Evolutionary conservation across 2,329 filamentous ascomycete genomes (phyloP).

Genomic region (Sporothrix humicola): DNA sequence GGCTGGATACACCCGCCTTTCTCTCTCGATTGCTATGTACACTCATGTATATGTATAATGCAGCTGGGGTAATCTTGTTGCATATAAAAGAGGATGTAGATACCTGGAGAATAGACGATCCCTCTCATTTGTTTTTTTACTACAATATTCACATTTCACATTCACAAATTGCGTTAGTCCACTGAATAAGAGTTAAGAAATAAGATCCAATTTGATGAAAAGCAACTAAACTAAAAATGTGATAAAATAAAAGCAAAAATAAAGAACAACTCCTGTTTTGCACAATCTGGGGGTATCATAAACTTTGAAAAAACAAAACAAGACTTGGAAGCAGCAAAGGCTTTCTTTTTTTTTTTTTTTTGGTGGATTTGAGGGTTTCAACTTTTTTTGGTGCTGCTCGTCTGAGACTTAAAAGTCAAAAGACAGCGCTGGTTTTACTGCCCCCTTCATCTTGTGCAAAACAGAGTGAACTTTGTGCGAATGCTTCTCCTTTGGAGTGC

Average conservation of each 20-base stretch:
- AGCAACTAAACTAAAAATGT: background rate
- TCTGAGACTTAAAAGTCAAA: background rate
- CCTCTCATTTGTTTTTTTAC: background rate
- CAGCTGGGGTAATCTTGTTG: background rate
- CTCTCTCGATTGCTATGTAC: background rate
- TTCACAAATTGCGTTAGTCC: background rate
- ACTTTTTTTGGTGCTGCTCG: background rate
- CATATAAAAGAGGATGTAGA: conserved; percentile 20
- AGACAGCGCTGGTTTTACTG: background rate
- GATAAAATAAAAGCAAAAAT: background rate
- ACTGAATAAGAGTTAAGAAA: background rate
- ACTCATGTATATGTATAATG: conserved; percentile 29
- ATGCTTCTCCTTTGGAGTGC: background rate
- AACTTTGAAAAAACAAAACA: background rate
- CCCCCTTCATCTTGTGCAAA: background rate
- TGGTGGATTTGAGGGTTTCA: background rate
- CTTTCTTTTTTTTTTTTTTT: background rate
- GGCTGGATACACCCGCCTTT: background rate
- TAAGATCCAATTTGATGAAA: background rate
- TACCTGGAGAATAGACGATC: conserved; percentile 18
- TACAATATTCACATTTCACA: background rate
- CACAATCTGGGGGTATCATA: conserved; percentile 12
- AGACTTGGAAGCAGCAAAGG: background rate
- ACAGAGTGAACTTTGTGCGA: background rate
- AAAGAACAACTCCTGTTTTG: background rate